Evolutionary conservation across 83 land plant genomes (phyloP).

Genomic region (Larix sibirica): DNA sequence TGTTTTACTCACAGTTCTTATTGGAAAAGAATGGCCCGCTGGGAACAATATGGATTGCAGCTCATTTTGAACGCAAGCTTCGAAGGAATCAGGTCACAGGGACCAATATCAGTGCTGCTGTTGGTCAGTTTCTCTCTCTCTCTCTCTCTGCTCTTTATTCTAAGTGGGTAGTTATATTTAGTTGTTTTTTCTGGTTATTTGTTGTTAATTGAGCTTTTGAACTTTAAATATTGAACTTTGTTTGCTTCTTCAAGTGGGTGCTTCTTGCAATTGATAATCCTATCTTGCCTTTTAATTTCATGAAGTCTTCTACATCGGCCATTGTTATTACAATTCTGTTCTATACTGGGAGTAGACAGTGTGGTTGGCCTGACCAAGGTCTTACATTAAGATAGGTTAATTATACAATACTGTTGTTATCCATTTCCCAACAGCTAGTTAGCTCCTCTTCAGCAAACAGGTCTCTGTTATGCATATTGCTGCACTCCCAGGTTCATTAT

Average conservation of each 20-base stretch:
- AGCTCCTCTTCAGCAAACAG: neutral
- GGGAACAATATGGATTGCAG: constrained; percentile 70
- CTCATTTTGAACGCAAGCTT: constrained; percentile 60
- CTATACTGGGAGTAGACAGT: too few relatives aligned
- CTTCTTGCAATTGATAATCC: neutral
- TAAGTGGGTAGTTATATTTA: neutral
- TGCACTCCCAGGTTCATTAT: neutral
- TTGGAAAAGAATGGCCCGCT: constrained; percentile 64
- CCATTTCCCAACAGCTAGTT: neutral
- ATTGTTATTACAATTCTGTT: too few relatives aligned
- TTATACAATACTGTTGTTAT: neutral
- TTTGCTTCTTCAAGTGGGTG: neutral
- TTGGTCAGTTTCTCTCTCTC: constrained; percentile 35
- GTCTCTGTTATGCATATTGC: neutral
- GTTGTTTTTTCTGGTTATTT: neutral
- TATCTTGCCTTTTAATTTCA: neutral
- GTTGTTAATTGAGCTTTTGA: neutral
- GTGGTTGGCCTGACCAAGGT: too few relatives aligned
- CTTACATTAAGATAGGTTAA: neutral
- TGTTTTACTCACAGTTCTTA: constrained; percentile 67
- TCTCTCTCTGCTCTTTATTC: neutral
- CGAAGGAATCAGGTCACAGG: constrained; percentile 45
- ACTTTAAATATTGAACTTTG: neutral
- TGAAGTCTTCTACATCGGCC: neutral
- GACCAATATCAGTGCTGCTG: constrained; percentile 55